Evolutionary conservation across 2,329 filamentous ascomycete genomes (phyloP), one percentile per base, ranked within the genome.

Genomic region (Fusarium humuli): DNA sequence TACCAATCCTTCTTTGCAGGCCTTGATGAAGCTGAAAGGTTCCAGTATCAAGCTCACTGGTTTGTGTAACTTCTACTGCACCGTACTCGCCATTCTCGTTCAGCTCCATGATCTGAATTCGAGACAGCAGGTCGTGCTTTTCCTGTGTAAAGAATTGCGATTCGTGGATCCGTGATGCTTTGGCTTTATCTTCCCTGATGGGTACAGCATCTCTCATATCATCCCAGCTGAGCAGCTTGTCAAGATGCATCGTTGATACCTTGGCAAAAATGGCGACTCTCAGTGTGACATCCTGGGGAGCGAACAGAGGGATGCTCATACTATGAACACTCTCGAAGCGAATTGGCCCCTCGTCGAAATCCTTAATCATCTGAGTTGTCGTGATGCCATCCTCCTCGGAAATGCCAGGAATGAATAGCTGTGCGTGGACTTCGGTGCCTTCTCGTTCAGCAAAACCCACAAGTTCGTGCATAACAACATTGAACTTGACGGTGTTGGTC

Each of bases 281-380:
- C 57, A 99, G 81, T 25, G 90, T 91, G 2, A 94, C 90, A 48
- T 91, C 91, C 23, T 87, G 88, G 2, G 94, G 88, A 7, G 80
- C 78, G 45, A 91, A 91, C 37, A 97, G 85, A 6, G 94, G 93
- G 56, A 99, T 86, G 78, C 94, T 97, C 94, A 99, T 97, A 79
- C 94, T 97, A 83, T 99, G 96, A 52, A 98, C 94, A 80, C 96
- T 99, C 81, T 98, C 95, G 73, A 99, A 99, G 6, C 93, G 91
- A 59, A 99, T 90, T 0, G 94, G 90, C 0, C 93, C 92, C 79
- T 99, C 96, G 74, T 98, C 94, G 75, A 99, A 99, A 59, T 94
- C 93, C 68, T 87, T 91, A 70, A 98, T 94, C 88, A 98, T 95
- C 75, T 97, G 94, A 1, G 95, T 98, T 2, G 95, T 98, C 2